A percentile compares a stretch with the other conserved stretches of the same genome.
These are phyloP conservation scores for Gamsiella multidivaricata DNA, from an alignment of 192 early-diverging fungal genomes.

Conservation along the genomic window DNA sequence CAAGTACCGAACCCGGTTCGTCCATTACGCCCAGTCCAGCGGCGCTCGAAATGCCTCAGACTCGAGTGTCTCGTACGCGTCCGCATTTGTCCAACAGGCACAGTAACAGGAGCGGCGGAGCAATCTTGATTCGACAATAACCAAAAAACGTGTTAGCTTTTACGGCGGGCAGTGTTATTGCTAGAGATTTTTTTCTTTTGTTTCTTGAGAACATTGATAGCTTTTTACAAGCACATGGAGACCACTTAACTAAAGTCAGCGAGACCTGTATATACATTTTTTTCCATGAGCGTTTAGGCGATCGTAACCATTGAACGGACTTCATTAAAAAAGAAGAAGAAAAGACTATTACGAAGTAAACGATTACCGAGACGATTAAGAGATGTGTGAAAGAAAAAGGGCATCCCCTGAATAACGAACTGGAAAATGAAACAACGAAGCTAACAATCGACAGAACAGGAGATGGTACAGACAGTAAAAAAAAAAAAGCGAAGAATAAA, in stretches of 20 bases:
- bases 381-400: not conserved
- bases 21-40: slow-evolving; percentile 89
- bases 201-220: not conserved
- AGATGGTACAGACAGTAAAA: slow-evolving; percentile 2
- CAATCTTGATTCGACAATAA: not conserved
- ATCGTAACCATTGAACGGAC: no score
- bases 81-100: slow-evolving; percentile 34
- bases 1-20: slow-evolving; percentile 60
- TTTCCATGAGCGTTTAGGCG: no score
- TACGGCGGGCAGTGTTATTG: not conserved
- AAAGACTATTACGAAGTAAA: not conserved
- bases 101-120: not conserved
- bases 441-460: not conserved
- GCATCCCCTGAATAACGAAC: not conserved
- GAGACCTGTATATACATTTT: not conserved
- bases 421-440: slow-evolving; percentile 14
- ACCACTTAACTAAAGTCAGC: no score
- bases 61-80: slow-evolving; percentile 50
- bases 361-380: not conserved
- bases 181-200: not conserved
- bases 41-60: slow-evolving; percentile 31
- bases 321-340: not conserved
- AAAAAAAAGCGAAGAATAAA: not conserved
- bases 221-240: no score
- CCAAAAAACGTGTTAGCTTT: no score